These are phyloP conservation scores for Fusarium sp. DNA, from an alignment of 2,329 filamentous ascomycete species.

Conservation along the genomic window DNA sequence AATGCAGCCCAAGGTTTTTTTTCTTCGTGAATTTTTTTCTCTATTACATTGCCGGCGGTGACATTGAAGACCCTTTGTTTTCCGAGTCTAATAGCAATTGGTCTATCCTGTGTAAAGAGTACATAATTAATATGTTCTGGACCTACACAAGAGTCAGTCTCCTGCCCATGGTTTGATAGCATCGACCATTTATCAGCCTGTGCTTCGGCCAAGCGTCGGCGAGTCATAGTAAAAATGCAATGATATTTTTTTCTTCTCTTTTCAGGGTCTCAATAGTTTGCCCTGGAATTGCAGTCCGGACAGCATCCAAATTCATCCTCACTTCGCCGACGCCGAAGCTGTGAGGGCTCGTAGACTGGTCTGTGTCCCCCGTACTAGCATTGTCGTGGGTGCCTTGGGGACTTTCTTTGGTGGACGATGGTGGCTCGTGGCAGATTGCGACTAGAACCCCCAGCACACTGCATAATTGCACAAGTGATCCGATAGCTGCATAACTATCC, in stretches of 20 bases:
- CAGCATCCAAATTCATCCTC: conserved; percentile 27
- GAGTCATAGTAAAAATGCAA: conserved; percentile 19
- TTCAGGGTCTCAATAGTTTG: conserved; percentile 21
- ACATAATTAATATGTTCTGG: too few relatives aligned
- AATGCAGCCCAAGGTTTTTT: conserved; percentile 7
- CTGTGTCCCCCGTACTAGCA: conserved; percentile 40
- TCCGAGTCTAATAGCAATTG: neutral
- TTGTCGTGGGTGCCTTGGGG: conserved; percentile 8
- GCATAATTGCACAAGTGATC: conserved; percentile 12
- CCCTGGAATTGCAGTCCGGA: conserved; percentile 5
- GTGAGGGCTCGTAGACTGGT: conserved; percentile 43
- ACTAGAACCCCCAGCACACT: conserved; percentile 18
- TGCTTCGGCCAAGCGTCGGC: conserved; percentile 14
- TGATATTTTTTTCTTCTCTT: neutral
- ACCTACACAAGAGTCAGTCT: neutral
- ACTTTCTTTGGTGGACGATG: conserved; percentile 16
- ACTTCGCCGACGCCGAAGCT: conserved; percentile 43
- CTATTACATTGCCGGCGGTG: conserved; percentile 17
- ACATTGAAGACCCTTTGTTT: conserved; percentile 1
- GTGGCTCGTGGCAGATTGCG: conserved; percentile 34
- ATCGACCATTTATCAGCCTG: conserved; percentile 13
- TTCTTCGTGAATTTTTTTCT: neutral
- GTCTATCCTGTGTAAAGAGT: neutral
- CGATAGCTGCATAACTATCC: conserved; percentile 33
- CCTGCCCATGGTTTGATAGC: conserved; percentile 6